Base-by-base conservation (phyloP, 2,329 filamentous ascomycete species). In the Clonostachys byssicola region DNA sequence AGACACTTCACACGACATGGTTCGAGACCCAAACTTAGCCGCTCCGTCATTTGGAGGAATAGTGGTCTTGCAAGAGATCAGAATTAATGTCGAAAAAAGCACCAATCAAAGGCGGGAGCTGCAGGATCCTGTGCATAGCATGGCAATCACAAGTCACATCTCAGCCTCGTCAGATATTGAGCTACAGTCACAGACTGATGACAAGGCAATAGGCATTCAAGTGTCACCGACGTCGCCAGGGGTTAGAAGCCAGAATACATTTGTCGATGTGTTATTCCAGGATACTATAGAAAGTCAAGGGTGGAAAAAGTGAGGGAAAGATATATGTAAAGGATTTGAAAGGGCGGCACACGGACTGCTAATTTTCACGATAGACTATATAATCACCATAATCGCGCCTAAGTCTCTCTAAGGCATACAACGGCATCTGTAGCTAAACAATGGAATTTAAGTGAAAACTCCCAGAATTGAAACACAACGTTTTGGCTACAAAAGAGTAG, bases 51-150 rank as follows among this genome's bases (percentile, higher is more conserved):
- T 73, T 44, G 78, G 80, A 7, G 79, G 81, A 18, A 85, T 85
- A 57, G 76, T 83, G 68, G 75, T 85, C 7, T 80, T 77, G 20
- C 78, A 81, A 51, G 79, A 85, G 54, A 76, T 85, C 47, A 76
- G 74, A 8, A 74, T 85, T n/a, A 73, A 81, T 38, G 61, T 65
- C 6, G 56, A 65, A 47, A 55, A 65, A 47, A 39, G 36, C 36
- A n/a, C 7, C 12, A 8, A 39, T n/a, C 36, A 39, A 18, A 18
- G 36, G 17, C 14, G 14, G 17, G 6, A 39, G 36, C 23, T n/a
- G 36, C 12, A 4, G 12, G 17, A n/a, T 3, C 14, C 36, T 12
- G 12, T 18, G 17, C 12, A 10, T 39, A n/a, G 17, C 36, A 18
- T 18, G 36, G 12, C 36, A 39, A 18, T n/a, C 14, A 18, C 36